These are phyloP conservation scores for Lachnellula hyalina DNA, from an alignment of 2,329 filamentous ascomycete species.

Conservation along the genomic window DNA sequence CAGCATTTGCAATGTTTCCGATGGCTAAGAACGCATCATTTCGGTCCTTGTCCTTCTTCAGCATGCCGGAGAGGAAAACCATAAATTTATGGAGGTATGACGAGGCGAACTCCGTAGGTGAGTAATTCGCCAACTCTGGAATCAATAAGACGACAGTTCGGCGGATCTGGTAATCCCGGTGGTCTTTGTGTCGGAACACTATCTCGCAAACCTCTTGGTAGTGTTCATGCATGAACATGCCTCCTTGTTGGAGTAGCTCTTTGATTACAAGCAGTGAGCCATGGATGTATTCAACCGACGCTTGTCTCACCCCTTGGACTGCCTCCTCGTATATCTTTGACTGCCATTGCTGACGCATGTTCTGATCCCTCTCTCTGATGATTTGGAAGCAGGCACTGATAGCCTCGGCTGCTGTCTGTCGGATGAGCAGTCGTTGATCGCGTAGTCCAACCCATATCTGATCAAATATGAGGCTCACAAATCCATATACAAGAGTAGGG, in stretches of 20 bases:
- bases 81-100: conserved; percentile 93
- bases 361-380: conserved; percentile 84
- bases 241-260: conserved; percentile 87
- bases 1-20: conserved; percentile 91
- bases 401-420: conserved; percentile 85
- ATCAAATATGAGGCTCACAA: conserved; percentile 91
- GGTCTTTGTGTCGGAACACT: conserved; percentile 86
- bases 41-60: conserved; percentile 91
- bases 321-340: conserved; percentile 85
- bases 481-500: conserved; percentile 91
- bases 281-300: conserved; percentile 82
- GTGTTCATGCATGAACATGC: conserved; percentile 98
- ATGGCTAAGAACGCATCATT: conserved; percentile 95
- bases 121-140: conserved; percentile 87
- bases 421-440: conserved; percentile 84
- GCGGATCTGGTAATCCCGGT: conserved; percentile 80
- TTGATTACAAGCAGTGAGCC: conserved; percentile 91
- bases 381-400: conserved; percentile 96
- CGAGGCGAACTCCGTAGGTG: conserved; percentile 81
- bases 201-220: conserved; percentile 92
- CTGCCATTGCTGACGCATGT: conserved; percentile 84
- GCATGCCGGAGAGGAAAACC: conserved; percentile 87
- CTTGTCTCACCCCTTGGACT: conserved; percentile 69
- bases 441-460: conserved; percentile 93
- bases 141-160: conserved; percentile 88